Evolutionary conservation across 2,329 filamentous ascomycete species (phyloP), one percentile per base, ranked within the genome.

Genomic region (Penicillium sp.): DNA sequence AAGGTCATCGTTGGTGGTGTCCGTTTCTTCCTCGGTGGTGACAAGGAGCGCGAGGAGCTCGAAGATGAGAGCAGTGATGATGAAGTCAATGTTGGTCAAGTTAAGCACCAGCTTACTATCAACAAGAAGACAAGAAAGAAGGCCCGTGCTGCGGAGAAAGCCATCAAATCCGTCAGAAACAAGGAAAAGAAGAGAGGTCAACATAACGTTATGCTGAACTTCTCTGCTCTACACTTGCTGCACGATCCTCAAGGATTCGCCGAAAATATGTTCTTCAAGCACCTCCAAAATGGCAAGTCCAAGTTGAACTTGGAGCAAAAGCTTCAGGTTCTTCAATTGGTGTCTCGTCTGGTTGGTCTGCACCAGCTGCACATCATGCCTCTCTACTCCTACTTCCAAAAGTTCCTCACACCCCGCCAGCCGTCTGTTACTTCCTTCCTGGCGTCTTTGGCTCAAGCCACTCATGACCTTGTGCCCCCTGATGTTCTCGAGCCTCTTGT

Each of bases 81-180:
- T 40, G 83, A 86, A 1, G 73, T 88, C 32, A 92, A 97, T 70
- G 83, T 99, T 63, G 85, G 82, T 54, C 89, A 90, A 72, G 76
- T 97, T 53, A 88, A 88, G 70, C 92, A 97, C 73, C 89, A 94
- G 73, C 83, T 86, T 27, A 88, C 86, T 41, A 95, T 97, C 77
- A 97, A 96, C 80, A 99, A 97, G 77, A 99, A 97, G 80, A 89
- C 86, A 14, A 93, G 89, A 72, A 97, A 97, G 80, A 87, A 90
- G 63, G 84, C 87, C 48, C 89, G 88, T 65, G 83, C 85, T 31
- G 83, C 96, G 48, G 89, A 89, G 53, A 90, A 86, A 70, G 94
- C 94, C 0, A 83, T 92, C 3, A 84, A 86, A n/a, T 90, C 87
- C 60, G 83, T 96, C 39, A 95, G 91, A 77, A 86, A 82, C 68